Base-by-base conservation (phyloP, 2,329 filamentous ascomycete species). In the Arthrobotrys iridis region DNA sequence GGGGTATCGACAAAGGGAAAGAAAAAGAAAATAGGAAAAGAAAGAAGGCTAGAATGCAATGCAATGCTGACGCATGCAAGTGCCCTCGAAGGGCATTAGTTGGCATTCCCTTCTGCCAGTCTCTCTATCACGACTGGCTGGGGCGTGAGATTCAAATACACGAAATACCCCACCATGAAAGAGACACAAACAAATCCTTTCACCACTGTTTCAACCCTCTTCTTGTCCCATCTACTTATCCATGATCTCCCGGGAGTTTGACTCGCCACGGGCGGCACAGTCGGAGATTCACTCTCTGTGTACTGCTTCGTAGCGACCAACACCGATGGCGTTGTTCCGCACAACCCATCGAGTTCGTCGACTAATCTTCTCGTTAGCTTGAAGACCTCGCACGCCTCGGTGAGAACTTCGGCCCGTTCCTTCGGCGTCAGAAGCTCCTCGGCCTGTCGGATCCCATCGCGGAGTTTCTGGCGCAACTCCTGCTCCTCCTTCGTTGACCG, bases 281-380 rank as follows among this genome's bases (percentile, higher is more conserved):
- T 40, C 55, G 70, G 55, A 35, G 70, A 66, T 30, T 67, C 62
- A 22, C 62, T 67, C 20, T 74, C 70, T 18, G 70, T 74, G n/a
- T 74, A 74, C 55, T 74, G 70, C 30, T 52, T 74, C n/a, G 70
- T 74, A 15, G 70, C 70, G 13, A 60, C 35, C 20, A 74, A 46
- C 13, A 74, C 62, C 1, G 57, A 46, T 26, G 70, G 55, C 20
- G 62, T 22, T 7, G 70, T 74, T 5, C 26, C 70, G 45, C 70
- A 74, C 3, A 67, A 24, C 24, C 50, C 70, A 35, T 74, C 70
- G 22, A 74, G 62, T 18, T 74, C 70, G n/a, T 74, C 70, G 13
- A 74, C 70, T 45, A 74, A 20, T 40, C 62, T 43, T 28, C 70
- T 67, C 4, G 70, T 74, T 7, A 67, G 40, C 28, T 74, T 74